A percentile compares a stretch with the other conserved stretches of the same genome.
phyloP scores from a whole-genome alignment of 176 grass and related monocot species.

The Musa beccarii region DNA sequence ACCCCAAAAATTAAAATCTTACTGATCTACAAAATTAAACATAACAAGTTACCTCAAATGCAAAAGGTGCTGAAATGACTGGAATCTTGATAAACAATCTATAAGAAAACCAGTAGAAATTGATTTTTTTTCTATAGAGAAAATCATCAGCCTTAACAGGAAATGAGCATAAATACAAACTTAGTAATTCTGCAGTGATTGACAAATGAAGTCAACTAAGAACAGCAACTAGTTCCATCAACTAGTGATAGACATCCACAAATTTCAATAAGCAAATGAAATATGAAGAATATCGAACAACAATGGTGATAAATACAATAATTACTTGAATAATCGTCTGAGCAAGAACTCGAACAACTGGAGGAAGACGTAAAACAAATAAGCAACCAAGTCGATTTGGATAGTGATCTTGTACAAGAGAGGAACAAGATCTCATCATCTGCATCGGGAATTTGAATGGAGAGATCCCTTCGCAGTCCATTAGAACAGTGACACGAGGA shows the following conservation, averaged over 20 bases:
- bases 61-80: no score
- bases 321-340: conserved; percentile 92
- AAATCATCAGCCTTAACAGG: background rate
- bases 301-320: conserved; percentile 1
- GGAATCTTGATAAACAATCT: no score
- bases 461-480: conserved; percentile 88
- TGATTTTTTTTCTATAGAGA: no score
- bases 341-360: conserved; percentile 90
- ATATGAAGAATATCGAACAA: background rate
- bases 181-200: no score
- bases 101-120: no score
- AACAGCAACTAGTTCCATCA: background rate
- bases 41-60: no score
- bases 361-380: conserved; percentile 80
- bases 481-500: conserved; percentile 66
- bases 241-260: background rate
- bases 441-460: conserved; percentile 97
- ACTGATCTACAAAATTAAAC: no score
- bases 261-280: background rate
- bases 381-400: conserved; percentile 69
- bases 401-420: conserved; percentile 83
- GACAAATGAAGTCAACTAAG: no score
- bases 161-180: background rate
- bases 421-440: conserved; percentile 80
- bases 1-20: no score